Evolutionary conservation across 805 yeast genomes (phyloP).

Genomic region (Candida vaughaniae): DNA sequence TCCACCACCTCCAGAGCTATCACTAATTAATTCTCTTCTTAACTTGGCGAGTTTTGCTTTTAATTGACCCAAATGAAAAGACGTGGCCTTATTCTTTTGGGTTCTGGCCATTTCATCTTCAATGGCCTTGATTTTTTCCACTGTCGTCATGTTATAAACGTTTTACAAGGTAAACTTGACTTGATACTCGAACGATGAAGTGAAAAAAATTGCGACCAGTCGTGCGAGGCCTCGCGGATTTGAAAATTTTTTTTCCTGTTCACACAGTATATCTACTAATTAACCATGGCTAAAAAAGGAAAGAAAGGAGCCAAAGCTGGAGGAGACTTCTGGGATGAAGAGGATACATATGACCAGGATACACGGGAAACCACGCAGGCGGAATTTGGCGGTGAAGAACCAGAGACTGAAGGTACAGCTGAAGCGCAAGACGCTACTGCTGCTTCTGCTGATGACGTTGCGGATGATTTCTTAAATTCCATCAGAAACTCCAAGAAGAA

Average conservation of each 20-base stretch:
- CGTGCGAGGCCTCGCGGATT: constrained; percentile 7
- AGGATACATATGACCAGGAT: constrained; percentile 38
- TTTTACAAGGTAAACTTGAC: constrained; percentile 3
- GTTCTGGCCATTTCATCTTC: constrained; percentile 98
- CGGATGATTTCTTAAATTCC: constrained; percentile 78
- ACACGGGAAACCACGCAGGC: constrained; percentile 3
- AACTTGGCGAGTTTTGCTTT: constrained; percentile 95
- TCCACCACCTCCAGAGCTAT: constrained; percentile 59
- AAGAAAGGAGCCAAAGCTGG: constrained; percentile 63
- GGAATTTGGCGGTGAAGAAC: constrained; percentile 6
- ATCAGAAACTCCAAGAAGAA: constrained; percentile 77
- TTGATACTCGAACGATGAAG: not conserved
- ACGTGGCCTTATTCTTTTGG: constrained; percentile 97
- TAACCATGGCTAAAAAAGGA: constrained; percentile 52
- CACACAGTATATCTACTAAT: not conserved
- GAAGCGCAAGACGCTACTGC: constrained; percentile 18
- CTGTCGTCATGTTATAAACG: constrained; percentile 39
- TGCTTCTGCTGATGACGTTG: constrained; percentile 27
- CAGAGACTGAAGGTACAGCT: constrained; percentile 31
- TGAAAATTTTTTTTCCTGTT: constrained; percentile 4
- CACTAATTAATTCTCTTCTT: constrained; percentile 79
- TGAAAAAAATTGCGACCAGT: constrained; percentile 4
- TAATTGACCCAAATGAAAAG: constrained; percentile 94
- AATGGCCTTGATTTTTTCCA: constrained; percentile 72
- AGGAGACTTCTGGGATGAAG: constrained; percentile 73